phyloP scores from a whole-genome alignment of 129 eudicot genomes.

The Heracleum sosnowskyi region DNA sequence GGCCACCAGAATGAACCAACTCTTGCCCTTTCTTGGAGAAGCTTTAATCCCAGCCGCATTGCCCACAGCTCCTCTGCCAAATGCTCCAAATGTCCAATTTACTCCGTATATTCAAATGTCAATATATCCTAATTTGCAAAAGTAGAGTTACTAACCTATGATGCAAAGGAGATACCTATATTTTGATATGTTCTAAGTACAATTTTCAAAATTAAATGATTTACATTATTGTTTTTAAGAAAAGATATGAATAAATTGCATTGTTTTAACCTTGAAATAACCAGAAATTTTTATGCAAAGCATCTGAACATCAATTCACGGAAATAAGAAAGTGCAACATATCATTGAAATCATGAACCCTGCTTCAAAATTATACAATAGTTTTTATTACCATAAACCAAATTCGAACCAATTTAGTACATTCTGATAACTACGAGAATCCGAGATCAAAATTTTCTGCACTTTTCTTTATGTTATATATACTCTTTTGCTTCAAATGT shows the following conservation, averaged over 20 bases:
- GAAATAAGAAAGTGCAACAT: neutral
- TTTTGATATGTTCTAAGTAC: conserved; percentile 1
- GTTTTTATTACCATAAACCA: neutral
- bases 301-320: neutral
- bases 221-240: neutral
- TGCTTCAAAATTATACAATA: neutral
- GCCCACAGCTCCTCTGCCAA: conserved; percentile 99
- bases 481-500: neutral
- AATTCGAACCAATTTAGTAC: neutral
- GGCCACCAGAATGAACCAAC: conserved; percentile 97
- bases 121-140: conserved; percentile 57
- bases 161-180: conserved; percentile 15
- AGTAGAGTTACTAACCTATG: conserved; percentile 30
- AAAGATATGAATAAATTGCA: neutral
- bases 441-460: no score
- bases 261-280: neutral
- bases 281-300: neutral
- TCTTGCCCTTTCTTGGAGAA: conserved; percentile 91
- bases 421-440: neutral
- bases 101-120: conserved; percentile 70
- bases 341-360: neutral
- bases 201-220: neutral
- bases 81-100: conserved; percentile 85
- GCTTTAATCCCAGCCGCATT: conserved; percentile 80
- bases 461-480: neutral